Evolutionary conservation across 2,329 filamentous ascomycete genomes (phyloP).

Genomic region (Colletotrichum brevisporum): DNA sequence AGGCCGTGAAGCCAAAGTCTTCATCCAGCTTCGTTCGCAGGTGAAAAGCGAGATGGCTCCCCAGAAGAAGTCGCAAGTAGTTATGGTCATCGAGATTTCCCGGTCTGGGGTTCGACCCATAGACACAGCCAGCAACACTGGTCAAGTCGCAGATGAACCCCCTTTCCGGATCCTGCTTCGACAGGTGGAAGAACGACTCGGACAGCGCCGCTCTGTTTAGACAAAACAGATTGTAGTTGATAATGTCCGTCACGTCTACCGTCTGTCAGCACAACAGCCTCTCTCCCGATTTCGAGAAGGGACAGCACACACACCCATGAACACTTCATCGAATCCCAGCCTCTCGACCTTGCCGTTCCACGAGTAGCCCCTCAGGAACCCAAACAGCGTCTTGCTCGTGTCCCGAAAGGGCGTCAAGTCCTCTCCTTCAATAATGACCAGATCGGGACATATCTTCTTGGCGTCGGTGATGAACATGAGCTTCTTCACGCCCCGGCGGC

Average conservation of each 20-base stretch:
- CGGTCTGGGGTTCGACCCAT: slow-evolving; percentile 44
- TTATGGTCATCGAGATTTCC: slow-evolving; percentile 53
- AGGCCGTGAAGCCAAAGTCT: slow-evolving; percentile 86
- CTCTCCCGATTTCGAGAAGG: no score
- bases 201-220: slow-evolving; percentile 76
- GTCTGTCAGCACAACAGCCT: slow-evolving; percentile 58
- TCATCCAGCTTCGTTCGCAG: slow-evolving; percentile 80
- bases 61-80: slow-evolving; percentile 77
- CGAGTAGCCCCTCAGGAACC: slow-evolving; percentile 78
- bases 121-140: slow-evolving; percentile 73
- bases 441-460: slow-evolving; percentile 82
- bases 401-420: slow-evolving; percentile 89
- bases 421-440: slow-evolving; percentile 89
- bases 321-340: slow-evolving; percentile 91
- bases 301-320: slow-evolving; percentile 55
- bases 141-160: slow-evolving; percentile 87
- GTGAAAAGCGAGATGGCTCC: slow-evolving; percentile 84
- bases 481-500: slow-evolving; percentile 81
- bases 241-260: slow-evolving; percentile 86
- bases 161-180: slow-evolving; percentile 78
- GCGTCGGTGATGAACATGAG: slow-evolving; percentile 89
- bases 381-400: slow-evolving; percentile 85
- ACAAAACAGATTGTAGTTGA: slow-evolving; percentile 83
- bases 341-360: slow-evolving; percentile 86
- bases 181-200: slow-evolving; percentile 85